Base-by-base conservation (phyloP, 306 rosid genomes). In the Fagus crenata region DNA sequence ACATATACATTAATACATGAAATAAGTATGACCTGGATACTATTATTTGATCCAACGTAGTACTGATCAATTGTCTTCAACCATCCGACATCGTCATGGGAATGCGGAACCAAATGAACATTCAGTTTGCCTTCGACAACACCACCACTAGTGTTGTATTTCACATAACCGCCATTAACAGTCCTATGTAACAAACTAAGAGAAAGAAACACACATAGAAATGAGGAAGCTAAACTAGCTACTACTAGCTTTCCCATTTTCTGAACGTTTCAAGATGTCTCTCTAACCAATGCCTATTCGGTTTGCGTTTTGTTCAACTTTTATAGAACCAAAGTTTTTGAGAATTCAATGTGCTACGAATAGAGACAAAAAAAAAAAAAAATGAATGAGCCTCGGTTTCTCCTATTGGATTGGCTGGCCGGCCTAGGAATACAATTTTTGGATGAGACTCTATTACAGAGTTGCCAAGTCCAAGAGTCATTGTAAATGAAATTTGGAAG, bases 41-140 rank as follows among this genome's bases (percentile, higher is more conserved):
- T 78, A 56, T 90, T 94, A 22, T 92, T 92, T 49, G 96, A 84
- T 33, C 98, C 98, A 81, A 94, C 91, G 73, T 85, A 94, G 84
- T 92, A 94, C 81, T 94, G 98, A 79, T 94, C 97, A 70, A 92
- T 3, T 0, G 96, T 94, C 77, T 94, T 92, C 54, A 94, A 72
- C 98, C 98, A 94, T 11, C 98, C 98, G 4, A 94, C 98, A 55
- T 94, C 98, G 15, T 94, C 98, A 36, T 94, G 97, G 0, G 88
- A 80, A 69, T 94, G 98, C 31, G 98, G 22, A 18, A 94, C 98
- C 77, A 92, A 80, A 65, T 94, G 98, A 75, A 94, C 92, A 53
- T 94, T 94, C 87, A 94, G 74, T 73, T 90, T 94, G 2, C 93
- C 98, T 18, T 85, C 76, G 37, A 86, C 92, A 54, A 86, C 49